These are phyloP conservation scores for Luffa aegyptiaca DNA, from an alignment of 306 rosid genomes.

Conservation along the genomic window DNA sequence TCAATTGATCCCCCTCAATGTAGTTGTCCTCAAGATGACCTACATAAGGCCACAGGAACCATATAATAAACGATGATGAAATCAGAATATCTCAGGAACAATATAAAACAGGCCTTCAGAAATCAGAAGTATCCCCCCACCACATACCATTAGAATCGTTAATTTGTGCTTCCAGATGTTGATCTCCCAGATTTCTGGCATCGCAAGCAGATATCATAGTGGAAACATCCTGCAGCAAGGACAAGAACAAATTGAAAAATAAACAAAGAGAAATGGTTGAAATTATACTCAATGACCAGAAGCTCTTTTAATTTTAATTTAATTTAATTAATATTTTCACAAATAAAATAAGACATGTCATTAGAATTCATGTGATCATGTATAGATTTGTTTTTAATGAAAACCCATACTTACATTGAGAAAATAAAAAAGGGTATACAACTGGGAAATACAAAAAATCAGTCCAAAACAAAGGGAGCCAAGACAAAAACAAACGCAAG, in stretches of 20 bases:
- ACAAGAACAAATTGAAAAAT: not conserved
- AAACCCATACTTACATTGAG: too few relatives aligned
- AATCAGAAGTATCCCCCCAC: not conserved
- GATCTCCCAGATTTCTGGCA: slow-evolving; percentile 11
- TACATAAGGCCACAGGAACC: slow-evolving; percentile 9
- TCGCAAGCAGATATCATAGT: slow-evolving; percentile 10
- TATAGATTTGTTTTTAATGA: too few relatives aligned
- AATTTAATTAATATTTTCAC: not conserved
- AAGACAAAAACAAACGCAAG: too few relatives aligned
- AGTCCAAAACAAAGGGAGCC: too few relatives aligned
- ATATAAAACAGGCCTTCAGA: not conserved
- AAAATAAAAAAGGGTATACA: too few relatives aligned
- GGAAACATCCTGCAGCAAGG: slow-evolving; percentile 17
- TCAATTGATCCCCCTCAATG: not conserved
- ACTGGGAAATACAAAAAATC: too few relatives aligned
- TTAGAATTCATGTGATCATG: not conserved
- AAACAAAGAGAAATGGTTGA: not conserved
- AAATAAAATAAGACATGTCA: not conserved
- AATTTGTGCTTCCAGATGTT: not conserved
- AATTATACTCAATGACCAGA: not conserved
- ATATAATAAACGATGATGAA: slow-evolving; percentile 12
- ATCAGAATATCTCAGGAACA: not conserved
- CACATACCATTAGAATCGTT: not conserved
- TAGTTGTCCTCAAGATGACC: slow-evolving; percentile 10
- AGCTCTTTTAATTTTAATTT: not conserved